Percentiles rank a stretch among this genome's conserved stretches.
phyloP scores from a whole-genome alignment of 179 eudicot species.

The Spinacia oleracea region DNA sequence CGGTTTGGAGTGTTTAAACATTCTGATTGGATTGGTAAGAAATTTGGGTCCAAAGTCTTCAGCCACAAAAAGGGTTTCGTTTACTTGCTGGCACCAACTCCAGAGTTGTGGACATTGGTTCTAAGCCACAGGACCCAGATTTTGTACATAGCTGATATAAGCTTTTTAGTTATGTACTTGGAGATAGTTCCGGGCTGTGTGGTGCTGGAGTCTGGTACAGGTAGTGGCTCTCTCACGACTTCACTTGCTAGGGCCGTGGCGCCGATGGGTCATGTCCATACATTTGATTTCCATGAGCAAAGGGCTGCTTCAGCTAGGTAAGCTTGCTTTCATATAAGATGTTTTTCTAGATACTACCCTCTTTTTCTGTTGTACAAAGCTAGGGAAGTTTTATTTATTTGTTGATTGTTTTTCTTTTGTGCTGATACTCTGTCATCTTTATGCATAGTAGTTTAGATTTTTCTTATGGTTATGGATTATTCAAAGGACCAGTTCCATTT shows the following conservation, averaged over 20 bases:
- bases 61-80: conserved; percentile 80
- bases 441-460: too few species aligned
- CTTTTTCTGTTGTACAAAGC: too few species aligned
- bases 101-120: conserved; percentile 94
- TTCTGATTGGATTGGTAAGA: conserved; percentile 81
- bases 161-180: conserved; percentile 69
- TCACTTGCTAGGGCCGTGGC: conserved; percentile 82
- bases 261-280: conserved; percentile 75
- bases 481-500: too few species aligned
- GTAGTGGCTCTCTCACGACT: conserved; percentile 71
- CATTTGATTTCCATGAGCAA: conserved; percentile 90
- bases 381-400: too few species aligned
- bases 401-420: too few species aligned
- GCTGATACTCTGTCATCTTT: too few species aligned
- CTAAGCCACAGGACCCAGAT: conserved; percentile 95
- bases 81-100: conserved; percentile 88
- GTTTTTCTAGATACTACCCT: too few species aligned
- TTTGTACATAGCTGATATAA: conserved; percentile 58
- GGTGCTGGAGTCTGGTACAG: conserved; percentile 86
- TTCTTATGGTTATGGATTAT: too few species aligned
- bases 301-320: conserved; percentile 86
- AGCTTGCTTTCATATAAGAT: neutral
- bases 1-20: conserved; percentile 83
- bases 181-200: conserved; percentile 84
- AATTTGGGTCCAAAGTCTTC: conserved; percentile 81